phyloP scores from a whole-genome alignment of 352 stramenopile genomes.

The Pythium vanterpoolii region DNA sequence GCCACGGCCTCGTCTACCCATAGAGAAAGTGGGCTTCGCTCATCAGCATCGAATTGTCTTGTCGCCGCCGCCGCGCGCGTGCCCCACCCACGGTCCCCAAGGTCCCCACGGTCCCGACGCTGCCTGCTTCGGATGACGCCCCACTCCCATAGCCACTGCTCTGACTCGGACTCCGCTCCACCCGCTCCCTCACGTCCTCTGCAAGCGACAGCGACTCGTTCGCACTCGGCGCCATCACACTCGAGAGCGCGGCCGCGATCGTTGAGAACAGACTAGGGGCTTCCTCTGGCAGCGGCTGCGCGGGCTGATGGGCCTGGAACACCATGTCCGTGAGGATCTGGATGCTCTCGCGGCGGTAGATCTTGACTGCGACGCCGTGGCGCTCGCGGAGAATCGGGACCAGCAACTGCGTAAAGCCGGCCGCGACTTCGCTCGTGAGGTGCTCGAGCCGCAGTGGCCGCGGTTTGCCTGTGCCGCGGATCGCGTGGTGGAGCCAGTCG shows the following conservation, averaged over 20 bases:
- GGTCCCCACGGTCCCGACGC: neutral
- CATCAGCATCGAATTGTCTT: constrained; percentile 12
- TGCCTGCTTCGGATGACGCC: constrained; percentile 8
- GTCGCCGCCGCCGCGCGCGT: neutral
- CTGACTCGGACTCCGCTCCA: constrained; percentile 11
- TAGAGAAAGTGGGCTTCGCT: constrained; percentile 25
- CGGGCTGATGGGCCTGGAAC: constrained; percentile 23
- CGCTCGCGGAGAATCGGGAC: constrained; percentile 33
- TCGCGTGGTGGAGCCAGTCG: constrained; percentile 33
- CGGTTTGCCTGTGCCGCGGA: constrained; percentile 24
- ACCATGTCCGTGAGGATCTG: constrained; percentile 38
- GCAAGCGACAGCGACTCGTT: neutral
- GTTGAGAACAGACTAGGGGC: constrained; percentile 16
- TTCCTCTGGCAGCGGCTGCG: neutral
- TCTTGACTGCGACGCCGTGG: constrained; percentile 31
- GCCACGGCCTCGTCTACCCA: constrained; percentile 6
- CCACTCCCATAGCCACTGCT: constrained; percentile 14
- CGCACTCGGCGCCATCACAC: constrained; percentile 1
- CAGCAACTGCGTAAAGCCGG: constrained; percentile 34
- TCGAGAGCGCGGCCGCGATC: constrained; percentile 11
- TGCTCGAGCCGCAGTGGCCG: constrained; percentile 26
- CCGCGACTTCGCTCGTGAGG: constrained; percentile 34
- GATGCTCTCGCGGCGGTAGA: constrained; percentile 28
- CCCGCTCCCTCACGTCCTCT: neutral
- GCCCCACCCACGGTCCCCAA: neutral